Percentiles rank a stretch among this genome's conserved stretches.
phyloP scores from a whole-genome alignment of 1,284 basidiomycete genomes.

The Austroboletus sp. region DNA sequence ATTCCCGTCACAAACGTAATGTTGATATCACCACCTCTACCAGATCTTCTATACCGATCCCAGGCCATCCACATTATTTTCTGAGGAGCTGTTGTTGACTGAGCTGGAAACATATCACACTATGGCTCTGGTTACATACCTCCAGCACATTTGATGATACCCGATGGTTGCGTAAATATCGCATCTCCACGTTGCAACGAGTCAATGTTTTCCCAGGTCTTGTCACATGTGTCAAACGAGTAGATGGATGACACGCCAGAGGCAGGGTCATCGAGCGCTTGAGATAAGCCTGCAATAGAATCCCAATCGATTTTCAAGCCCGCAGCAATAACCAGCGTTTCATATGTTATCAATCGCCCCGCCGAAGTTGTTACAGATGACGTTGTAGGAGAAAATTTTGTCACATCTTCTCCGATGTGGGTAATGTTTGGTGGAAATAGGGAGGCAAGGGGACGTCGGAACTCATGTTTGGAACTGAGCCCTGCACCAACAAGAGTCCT shows the following conservation, averaged over 20 bases:
- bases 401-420: conserved; percentile 70
- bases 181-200: conserved; percentile 73
- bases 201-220: conserved; percentile 77
- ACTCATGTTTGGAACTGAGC: conserved; percentile 61
- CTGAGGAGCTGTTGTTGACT: conserved; percentile 60
- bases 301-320: conserved; percentile 85
- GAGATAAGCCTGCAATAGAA: conserved; percentile 68
- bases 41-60: conserved; percentile 62
- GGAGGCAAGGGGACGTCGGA: conserved; percentile 59
- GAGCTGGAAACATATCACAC: conserved; percentile 1
- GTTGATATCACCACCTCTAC: conserved; percentile 54
- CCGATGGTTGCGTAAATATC: conserved; percentile 94
- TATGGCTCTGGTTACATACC: conserved; percentile 39
- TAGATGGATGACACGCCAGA: conserved; percentile 94
- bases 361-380: conserved; percentile 69
- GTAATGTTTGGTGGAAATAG: conserved; percentile 72
- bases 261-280: conserved; percentile 69
- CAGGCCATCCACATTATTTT: conserved; percentile 96
- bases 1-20: conserved; percentile 88
- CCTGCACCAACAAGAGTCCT: conserved; percentile 93
- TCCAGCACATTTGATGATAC: conserved; percentile 91
- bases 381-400: conserved; percentile 66
- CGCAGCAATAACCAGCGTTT: conserved; percentile 82
- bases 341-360: conserved; percentile 75
- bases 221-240: conserved; percentile 82